Percentiles rank a stretch among this genome's conserved stretches.
phyloP scores from a whole-genome alignment of 306 rosid species.

The Hippophae rhamnoides region DNA sequence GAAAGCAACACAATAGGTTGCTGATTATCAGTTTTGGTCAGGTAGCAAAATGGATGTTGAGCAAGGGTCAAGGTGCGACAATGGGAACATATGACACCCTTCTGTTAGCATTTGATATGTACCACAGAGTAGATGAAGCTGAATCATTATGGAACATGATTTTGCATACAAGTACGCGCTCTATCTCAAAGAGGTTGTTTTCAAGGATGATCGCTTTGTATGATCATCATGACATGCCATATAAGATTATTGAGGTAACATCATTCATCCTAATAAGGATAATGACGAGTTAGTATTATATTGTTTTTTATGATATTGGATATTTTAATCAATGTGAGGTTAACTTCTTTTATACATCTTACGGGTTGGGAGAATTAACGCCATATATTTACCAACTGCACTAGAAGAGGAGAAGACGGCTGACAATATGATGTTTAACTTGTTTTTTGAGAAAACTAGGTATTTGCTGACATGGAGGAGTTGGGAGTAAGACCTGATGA shows the following conservation, averaged over 20 bases:
- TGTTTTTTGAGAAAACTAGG: constrained; percentile 31
- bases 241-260: constrained; percentile 60
- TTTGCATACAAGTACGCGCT: constrained; percentile 57
- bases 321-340: too few relatives aligned
- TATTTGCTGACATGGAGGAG: constrained; percentile 91
- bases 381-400: too few relatives aligned
- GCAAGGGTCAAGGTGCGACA: constrained; percentile 93
- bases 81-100: constrained; percentile 89
- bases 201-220: constrained; percentile 78
- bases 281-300: too few relatives aligned
- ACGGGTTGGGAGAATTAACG: too few relatives aligned
- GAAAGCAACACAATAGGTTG: neutral
- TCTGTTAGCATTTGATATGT: constrained; percentile 81
- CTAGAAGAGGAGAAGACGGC: too few relatives aligned
- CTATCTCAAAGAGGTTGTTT: constrained; percentile 66
- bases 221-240: constrained; percentile 56
- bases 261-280: neutral
- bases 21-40: constrained; percentile 21
- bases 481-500: constrained; percentile 71
- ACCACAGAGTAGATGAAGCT: constrained; percentile 80
- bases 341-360: too few relatives aligned
- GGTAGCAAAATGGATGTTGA: constrained; percentile 96
- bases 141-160: constrained; percentile 96
- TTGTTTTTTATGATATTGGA: too few relatives aligned
- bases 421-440: neutral